These are phyloP conservation scores for Starmerella asiatica DNA, from an alignment of 805 yeast species.

Conservation along the genomic window DNA sequence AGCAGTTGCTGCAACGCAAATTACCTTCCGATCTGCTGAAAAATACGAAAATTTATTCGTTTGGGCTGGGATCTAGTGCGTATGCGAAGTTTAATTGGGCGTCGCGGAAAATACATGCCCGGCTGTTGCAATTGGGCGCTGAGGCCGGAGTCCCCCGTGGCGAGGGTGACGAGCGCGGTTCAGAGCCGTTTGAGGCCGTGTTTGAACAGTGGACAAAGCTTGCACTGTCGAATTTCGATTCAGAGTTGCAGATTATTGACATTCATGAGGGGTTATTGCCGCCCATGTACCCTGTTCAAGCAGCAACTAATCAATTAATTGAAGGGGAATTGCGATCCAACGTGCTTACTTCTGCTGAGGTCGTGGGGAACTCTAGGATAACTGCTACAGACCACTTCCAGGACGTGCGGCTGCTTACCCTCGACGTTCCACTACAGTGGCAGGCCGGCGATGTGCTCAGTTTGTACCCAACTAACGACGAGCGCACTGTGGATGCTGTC, in stretches of 20 bases:
- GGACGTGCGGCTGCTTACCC: constrained; percentile 59
- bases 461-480: constrained; percentile 61
- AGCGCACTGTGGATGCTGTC: constrained; percentile 47
- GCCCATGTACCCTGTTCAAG: constrained; percentile 5
- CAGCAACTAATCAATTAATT: neutral
- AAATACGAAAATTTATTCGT: constrained; percentile 51
- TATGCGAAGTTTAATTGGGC: constrained; percentile 84
- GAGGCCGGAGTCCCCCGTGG: constrained; percentile 54
- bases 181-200: constrained; percentile 58
- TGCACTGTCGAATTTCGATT: constrained; percentile 17
- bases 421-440: constrained; percentile 27
- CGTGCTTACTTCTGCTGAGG: constrained; percentile 30
- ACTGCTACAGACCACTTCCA: constrained; percentile 71
- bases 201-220: constrained; percentile 57
- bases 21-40: constrained; percentile 48
- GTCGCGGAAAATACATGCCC: constrained; percentile 63
- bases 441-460: constrained; percentile 73
- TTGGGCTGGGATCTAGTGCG: constrained; percentile 90
- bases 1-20: constrained; percentile 50
- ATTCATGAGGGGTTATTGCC: constrained; percentile 9
- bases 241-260: constrained; percentile 8
- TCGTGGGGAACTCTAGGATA: constrained; percentile 43
- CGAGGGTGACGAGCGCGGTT: constrained; percentile 77
- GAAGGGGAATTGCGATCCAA: neutral
- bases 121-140: constrained; percentile 75